phyloP scores from a whole-genome alignment of 768 basidiomycete genomes.

The Strobilomyces dryophilus region DNA sequence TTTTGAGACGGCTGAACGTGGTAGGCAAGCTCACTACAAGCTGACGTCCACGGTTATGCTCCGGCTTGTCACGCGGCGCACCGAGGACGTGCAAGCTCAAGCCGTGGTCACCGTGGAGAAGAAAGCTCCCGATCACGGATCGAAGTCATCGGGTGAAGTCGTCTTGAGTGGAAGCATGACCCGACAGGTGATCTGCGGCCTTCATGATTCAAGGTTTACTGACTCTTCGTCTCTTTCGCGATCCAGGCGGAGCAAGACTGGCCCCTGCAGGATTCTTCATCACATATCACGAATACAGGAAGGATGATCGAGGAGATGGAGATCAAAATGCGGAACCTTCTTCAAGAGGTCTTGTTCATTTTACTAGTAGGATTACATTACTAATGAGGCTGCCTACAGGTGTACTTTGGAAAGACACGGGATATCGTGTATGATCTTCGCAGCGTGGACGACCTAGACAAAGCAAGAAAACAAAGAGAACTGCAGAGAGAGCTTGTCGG shows the following conservation, averaged over 20 bases:
- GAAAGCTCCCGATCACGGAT: slow-evolving; percentile 39
- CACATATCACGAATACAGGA: slow-evolving; percentile 93
- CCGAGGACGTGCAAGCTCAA: slow-evolving; percentile 22
- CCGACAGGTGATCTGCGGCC: slow-evolving; percentile 64
- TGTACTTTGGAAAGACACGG: slow-evolving; percentile 95
- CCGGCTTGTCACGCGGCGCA: slow-evolving; percentile 63
- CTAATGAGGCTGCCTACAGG: slow-evolving; percentile 38
- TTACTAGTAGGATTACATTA: neutral
- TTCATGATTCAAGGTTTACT: slow-evolving; percentile 8
- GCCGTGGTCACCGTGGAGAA: slow-evolving; percentile 27
- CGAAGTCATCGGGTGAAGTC: slow-evolving; percentile 70
- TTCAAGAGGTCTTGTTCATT: slow-evolving; percentile 64
- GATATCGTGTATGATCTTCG: slow-evolving; percentile 93
- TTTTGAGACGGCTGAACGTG: slow-evolving; percentile 91
- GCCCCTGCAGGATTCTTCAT: slow-evolving; percentile 70
- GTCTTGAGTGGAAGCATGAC: slow-evolving; percentile 96
- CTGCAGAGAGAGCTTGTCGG: slow-evolving; percentile 90
- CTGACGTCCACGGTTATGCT: slow-evolving; percentile 97
- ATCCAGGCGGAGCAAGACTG: slow-evolving; percentile 83
- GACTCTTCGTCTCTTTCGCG: slow-evolving; percentile 6
- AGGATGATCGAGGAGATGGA: slow-evolving; percentile 98
- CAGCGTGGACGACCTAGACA: slow-evolving; percentile 81
- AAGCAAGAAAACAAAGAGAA: slow-evolving; percentile 73
- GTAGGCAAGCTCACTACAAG: slow-evolving; percentile 92
- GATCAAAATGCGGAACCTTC: slow-evolving; percentile 94